Base-by-base conservation (phyloP, 2,329 filamentous ascomycete genomes). In the Zymoseptoria ardabiliae region DNA sequence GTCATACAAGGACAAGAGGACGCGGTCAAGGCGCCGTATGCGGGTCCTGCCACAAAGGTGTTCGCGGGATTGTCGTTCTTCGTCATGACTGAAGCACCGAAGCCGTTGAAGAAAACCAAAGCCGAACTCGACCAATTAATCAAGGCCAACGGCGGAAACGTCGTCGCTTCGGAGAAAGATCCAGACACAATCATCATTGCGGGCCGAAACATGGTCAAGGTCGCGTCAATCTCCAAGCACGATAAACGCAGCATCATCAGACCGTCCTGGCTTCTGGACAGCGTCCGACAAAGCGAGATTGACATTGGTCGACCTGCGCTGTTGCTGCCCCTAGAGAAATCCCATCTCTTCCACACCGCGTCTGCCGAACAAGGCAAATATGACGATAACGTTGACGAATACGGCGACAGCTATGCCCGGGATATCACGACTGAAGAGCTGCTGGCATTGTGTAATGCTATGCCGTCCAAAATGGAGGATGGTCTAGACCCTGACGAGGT, bases 181-280 rank as follows among this genome's bases (percentile, higher is more conserved):
- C 80, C 78, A 2, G 77, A 82, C 0, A 91, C 88, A 63, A 79
- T 94, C 41, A 80, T 92, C 55, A 77, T 97, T 10, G 90, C 89
- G 0, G 92, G 97, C 65, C 89, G 91, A 72, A 88, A 77, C 54
- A 79, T 83, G 0, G 86, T 97, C 65, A 92, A 92, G 69, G 91
- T 92, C 1, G 89, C 90, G 1, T 91, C 90, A 9, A 75, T 97
- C 8, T 85, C 91, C 62, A 96, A 94, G 68, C 80, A 78, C 5
- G 87, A 85, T 3, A 78, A 83, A 0, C 80, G 83, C 6, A 86
- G 90, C 65, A 87, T 99, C 55, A 80, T 97, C 58, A 84, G 85
- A 21, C 89, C 92, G 0, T 81, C 79, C 5, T 99, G 94, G 94
- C 77, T 97, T 2, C 78, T 89, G 25, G 91, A 97, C 72, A 94